A percentile compares a stretch with the other conserved stretches of the same genome.
These are phyloP conservation scores for Fusarium lateritium DNA, from an alignment of 2,329 filamentous ascomycete species.

Conservation along the genomic window DNA sequence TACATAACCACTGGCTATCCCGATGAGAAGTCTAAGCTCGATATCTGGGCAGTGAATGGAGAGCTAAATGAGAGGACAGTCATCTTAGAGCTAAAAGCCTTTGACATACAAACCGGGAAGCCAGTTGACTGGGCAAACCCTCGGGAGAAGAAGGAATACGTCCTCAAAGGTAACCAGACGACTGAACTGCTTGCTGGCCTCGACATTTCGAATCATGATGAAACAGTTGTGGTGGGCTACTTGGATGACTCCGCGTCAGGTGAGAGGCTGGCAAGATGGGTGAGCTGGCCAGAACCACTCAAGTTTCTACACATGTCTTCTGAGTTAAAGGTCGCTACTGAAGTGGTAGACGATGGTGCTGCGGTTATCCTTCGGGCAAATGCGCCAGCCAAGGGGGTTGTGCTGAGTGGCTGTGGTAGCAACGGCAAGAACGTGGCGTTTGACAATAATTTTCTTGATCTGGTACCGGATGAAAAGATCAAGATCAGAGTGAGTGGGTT, in stretches of 20 bases:
- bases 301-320: conserved; percentile 6
- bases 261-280: background rate
- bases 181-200: background rate
- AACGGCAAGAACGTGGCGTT: rapidly evolving
- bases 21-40: background rate
- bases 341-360: background rate
- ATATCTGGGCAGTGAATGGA: conserved; percentile 3
- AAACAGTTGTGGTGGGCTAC: background rate
- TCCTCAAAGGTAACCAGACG: background rate
- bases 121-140: rapidly evolving
- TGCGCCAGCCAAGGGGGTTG: background rate
- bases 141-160: rapidly evolving
- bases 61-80: background rate
- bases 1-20: conserved; percentile 21
- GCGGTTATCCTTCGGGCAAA: background rate
- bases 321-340: rapidly evolving
- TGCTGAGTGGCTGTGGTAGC: background rate
- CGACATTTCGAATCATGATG: background rate
- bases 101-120: background rate
- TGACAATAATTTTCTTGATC: background rate
- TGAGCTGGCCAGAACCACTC: conserved; percentile 14
- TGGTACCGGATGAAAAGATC: background rate
- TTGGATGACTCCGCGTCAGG: background rate
- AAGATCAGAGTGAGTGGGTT: rapidly evolving
- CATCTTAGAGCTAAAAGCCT: background rate